Evolutionary conservation across 78 protist species (phyloP), one percentile per base, ranked within the genome.

Genomic region (Diacronema lutheri): DNA sequence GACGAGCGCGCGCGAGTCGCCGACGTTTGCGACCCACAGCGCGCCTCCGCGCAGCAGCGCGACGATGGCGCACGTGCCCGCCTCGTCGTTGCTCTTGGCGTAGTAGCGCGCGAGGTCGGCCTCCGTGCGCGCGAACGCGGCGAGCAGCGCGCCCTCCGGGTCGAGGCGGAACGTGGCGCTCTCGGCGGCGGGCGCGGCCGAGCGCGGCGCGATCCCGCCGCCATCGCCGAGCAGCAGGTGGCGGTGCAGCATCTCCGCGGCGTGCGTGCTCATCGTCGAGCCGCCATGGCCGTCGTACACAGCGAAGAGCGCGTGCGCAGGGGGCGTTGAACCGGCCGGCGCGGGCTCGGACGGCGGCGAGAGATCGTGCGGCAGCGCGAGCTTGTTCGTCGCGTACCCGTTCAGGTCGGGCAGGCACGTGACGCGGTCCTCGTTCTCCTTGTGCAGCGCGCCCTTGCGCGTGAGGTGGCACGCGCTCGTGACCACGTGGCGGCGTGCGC

Each of bases 231-330:
- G 46, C 16, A 38, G 76, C 29, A 68, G 41, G 76, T 68, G 76
- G 50, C 50, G 50, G 7, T 44, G 50, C 29, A 68, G 41, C 35
- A 44, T 44, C 21, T 6, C 5, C 26, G 76, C 46, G 23, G 76
- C 76, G 50, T 26, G 76, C 29, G 41, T 37, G 21, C 50, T 0
- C 40, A 16, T 7, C 25, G 10, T 31, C 16, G 76, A 6, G 41
- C 76, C 76, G n/a, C 76, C 76, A 19, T 68, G 76, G n/a, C 76
- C 76, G 50, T 68, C 76, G 46, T 68, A 68, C 41, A 68, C 76
- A 3, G 33, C 76, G 37, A 68, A 68, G 19, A 68, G 37, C 50
- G 76, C 44, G 50, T 68, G 12, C 29, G 23, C 21, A 40, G 73
- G 73, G 25, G 64, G 64, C 25, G 64, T 11, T 3, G 50, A 44